Base-by-base conservation (phyloP, 2,329 filamentous ascomycete species). In the Penicillium rolfsii region DNA sequence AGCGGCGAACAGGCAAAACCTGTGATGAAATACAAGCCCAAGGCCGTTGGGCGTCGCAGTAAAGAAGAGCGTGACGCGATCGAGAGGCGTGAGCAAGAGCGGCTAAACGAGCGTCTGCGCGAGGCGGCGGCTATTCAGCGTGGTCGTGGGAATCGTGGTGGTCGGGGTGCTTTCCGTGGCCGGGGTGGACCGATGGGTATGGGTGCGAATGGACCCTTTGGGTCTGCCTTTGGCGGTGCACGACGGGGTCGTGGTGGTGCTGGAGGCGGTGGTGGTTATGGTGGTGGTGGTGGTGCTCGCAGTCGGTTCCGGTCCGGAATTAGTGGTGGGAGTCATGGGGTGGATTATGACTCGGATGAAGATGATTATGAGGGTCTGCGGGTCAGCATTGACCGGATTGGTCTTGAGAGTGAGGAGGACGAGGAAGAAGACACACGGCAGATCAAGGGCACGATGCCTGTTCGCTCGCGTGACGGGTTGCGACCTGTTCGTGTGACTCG, bases 351-450 rank as follows among this genome's bases (percentile, higher is more conserved):
- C 40, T 79, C 75, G 30, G 76, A 69, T 43, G 83, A 85, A 57
- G 84, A 83, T 52, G 74, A 74, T 33, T 77, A 80, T 45, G 73
- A 76, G 26, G 80, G 76, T 26, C 76, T 79, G 43, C 78, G 82
- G 55, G 76, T 82, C 56, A 82, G 85, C 63, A 84, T 89, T 58
- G 85, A 88, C 64, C 73, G 80, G n/a, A 83, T 87, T 63, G 82
- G 82, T 63, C 70, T 87, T 12, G 80, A 84, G 12, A 84, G 82
- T 52, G 82, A 86, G 58, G 83, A 84, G 33, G 80, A 82, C 49
- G 73, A 76, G n/a, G 73, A 77, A 36, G 57, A 57, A 36, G 52
- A 54, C 30, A 3, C 52, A 9, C 54, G 66, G 62, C 66, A 66
- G 33, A 38, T 55, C 53, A 77, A 78, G 64, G 76, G 76, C 14